phyloP scores from a whole-genome alignment of 441 rosid species.

The Pelargonium citronellum region DNA sequence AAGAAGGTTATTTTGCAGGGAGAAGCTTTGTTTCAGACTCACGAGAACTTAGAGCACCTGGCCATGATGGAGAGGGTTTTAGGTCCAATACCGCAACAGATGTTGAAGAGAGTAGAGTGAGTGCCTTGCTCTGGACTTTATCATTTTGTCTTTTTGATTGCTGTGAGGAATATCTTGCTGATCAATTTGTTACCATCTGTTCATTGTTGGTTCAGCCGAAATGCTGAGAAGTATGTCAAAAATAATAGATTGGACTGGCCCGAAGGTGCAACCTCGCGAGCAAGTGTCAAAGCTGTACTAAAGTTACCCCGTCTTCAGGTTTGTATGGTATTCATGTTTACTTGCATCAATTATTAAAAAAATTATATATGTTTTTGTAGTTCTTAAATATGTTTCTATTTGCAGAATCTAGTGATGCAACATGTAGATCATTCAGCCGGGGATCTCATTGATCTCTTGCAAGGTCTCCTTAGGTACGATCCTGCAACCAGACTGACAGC shows the following conservation, averaged over 20 bases:
- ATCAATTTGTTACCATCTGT: not conserved
- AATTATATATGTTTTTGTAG: no score
- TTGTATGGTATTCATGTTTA: not conserved
- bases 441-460: slow-evolving; percentile 74
- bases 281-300: slow-evolving; percentile 60
- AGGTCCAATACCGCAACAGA: slow-evolving; percentile 60
- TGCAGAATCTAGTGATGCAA: slow-evolving; percentile 84
- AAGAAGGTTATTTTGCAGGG: slow-evolving; percentile 34
- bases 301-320: slow-evolving; percentile 84
- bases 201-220: slow-evolving; percentile 40
- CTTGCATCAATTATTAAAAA: no score
- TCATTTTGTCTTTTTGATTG: no score
- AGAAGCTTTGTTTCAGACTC: slow-evolving; percentile 84
- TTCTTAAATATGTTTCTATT: not conserved
- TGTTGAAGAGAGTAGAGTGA: slow-evolving; percentile 72
- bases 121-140: not conserved
- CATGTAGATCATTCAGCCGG: slow-evolving; percentile 93
- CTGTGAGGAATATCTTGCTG: not conserved
- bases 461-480: slow-evolving; percentile 73
- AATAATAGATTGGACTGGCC: slow-evolving; percentile 85
- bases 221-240: slow-evolving; percentile 65
- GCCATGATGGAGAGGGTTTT: slow-evolving; percentile 89
- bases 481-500: slow-evolving; percentile 66
- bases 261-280: slow-evolving; percentile 70
- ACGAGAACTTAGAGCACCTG: slow-evolving; percentile 79